Evolutionary conservation across 176 grass and related monocot species (phyloP).

Genomic region (Aegilops sharonensis): DNA sequence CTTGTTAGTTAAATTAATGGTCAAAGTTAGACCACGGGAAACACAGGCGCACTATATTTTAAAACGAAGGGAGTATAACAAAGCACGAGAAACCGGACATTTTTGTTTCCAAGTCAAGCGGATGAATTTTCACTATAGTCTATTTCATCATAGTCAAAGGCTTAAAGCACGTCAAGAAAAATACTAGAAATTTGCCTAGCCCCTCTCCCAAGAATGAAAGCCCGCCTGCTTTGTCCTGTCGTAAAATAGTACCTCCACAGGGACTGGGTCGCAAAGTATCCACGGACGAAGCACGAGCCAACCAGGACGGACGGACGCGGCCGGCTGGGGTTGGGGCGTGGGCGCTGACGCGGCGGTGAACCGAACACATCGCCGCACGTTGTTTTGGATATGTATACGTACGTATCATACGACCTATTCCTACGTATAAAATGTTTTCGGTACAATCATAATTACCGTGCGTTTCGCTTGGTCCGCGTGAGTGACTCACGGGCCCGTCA

Average conservation of each 20-base stretch:
- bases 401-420: background rate
- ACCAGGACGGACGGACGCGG: background rate
- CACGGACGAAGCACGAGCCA: background rate
- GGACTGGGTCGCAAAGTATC: background rate
- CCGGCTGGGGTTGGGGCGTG: background rate
- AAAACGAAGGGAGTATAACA: no score
- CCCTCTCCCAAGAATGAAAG: conserved; percentile 28
- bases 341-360: conserved; percentile 29
- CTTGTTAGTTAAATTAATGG: no score
- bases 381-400: background rate
- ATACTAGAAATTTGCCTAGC: background rate
- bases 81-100: no score
- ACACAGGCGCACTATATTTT: no score
- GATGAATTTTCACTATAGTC: background rate
- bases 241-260: background rate
- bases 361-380: background rate
- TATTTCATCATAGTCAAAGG: no score
- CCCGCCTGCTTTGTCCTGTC: rapidly evolving
- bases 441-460: no score
- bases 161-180: no score
- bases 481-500: no score
- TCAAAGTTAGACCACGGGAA: no score
- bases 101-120: no score
- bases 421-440: no score
- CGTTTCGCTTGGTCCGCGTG: no score